These are phyloP conservation scores for Acanthamoeba triangularis DNA, from an alignment of 208 protist genomes.

Conservation along the genomic window DNA sequence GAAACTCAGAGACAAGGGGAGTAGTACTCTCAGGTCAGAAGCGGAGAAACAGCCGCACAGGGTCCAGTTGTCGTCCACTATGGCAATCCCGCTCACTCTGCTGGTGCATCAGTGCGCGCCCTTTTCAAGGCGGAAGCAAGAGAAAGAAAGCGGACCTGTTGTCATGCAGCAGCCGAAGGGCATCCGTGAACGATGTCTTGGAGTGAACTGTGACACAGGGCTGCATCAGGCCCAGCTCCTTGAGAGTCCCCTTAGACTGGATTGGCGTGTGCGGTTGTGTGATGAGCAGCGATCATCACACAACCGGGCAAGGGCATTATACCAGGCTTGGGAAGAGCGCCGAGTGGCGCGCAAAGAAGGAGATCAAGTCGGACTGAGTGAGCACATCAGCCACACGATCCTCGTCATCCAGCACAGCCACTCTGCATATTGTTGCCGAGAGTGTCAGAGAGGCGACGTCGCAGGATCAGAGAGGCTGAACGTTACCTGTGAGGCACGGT, in stretches of 20 bases:
- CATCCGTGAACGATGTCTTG: neutral
- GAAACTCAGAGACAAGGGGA: neutral
- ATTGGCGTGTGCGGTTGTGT: too few species aligned
- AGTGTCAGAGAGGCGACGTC: neutral
- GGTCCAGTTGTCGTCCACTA: slow-evolving; percentile 25
- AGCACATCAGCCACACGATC: slow-evolving; percentile 16
- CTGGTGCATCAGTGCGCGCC: too few species aligned
- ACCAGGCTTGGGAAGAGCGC: slow-evolving; percentile 1
- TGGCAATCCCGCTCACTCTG: slow-evolving; percentile 15
- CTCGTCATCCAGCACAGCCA: slow-evolving; percentile 26
- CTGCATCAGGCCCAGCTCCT: neutral
- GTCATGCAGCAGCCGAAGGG: neutral
- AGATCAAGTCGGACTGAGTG: neutral
- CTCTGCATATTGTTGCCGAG: neutral
- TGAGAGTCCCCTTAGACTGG: neutral
- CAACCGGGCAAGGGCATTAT: too few species aligned
- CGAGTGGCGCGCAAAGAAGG: neutral
- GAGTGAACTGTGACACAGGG: neutral
- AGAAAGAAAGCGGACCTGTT: neutral
- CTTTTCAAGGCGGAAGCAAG: neutral
- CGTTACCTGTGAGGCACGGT: neutral
- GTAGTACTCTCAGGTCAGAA: neutral
- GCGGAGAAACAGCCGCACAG: slow-evolving; percentile 7
- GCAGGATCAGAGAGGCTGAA: neutral
- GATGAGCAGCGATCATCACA: neutral